A percentile compares a stretch with the other conserved stretches of the same genome.
Conservation (phyloP, 192 early-diverging fungal genomes). For the Neocallimastix lanati region DNA sequence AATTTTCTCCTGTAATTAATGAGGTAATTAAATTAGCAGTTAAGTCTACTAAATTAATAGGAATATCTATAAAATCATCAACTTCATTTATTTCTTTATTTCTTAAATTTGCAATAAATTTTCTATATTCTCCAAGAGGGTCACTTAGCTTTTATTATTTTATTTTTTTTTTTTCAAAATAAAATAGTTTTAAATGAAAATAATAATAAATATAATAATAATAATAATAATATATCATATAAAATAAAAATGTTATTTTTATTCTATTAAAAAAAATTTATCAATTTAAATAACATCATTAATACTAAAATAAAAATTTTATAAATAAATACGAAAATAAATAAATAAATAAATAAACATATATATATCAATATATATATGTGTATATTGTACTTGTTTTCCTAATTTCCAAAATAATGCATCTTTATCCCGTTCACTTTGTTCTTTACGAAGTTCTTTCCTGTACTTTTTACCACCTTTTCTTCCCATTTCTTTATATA, state of each 20-base stretch:
- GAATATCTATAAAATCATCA: not conserved
- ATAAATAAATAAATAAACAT: too few species aligned
- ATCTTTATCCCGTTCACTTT: not conserved
- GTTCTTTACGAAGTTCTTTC: not conserved
- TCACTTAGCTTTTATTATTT: too few species aligned
- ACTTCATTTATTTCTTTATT: not conserved
- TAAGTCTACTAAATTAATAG: not conserved
- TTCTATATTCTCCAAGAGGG: not conserved
- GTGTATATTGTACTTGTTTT: too few species aligned
- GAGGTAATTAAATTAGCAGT: not conserved
- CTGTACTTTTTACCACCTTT: not conserved
- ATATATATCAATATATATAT: too few species aligned
- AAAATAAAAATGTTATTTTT: too few species aligned
- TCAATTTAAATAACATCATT: too few species aligned
- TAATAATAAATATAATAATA: too few species aligned
- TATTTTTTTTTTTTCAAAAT: not conserved
- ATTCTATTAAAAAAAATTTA: too few species aligned
- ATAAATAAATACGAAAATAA: too few species aligned
- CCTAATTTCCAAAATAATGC: not conserved
- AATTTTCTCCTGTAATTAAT: not conserved
- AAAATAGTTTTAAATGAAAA: too few species aligned
- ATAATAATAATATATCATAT: too few species aligned
- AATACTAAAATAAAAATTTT: too few species aligned
- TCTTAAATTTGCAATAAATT: not conserved
- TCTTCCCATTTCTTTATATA: not conserved